These are phyloP conservation scores for Astraeus odoratus DNA, from an alignment of 768 basidiomycete species.

Conservation along the genomic window DNA sequence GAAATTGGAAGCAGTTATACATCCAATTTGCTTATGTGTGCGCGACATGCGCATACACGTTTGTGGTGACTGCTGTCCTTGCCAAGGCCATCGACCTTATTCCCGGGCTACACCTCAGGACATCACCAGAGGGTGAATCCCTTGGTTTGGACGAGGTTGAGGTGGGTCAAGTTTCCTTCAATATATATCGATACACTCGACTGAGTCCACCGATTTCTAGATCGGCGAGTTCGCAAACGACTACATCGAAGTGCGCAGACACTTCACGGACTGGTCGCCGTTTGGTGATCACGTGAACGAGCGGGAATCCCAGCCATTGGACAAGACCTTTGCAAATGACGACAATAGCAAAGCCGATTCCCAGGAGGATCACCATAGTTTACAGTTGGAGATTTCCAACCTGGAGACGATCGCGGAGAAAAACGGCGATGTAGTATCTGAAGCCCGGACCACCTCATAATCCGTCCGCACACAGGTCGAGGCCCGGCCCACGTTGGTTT, in stretches of 20 bases:
- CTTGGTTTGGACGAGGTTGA: slow-evolving; percentile 69
- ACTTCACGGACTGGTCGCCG: slow-evolving; percentile 48
- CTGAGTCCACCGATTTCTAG: slow-evolving; percentile 22
- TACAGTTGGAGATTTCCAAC: slow-evolving; percentile 9
- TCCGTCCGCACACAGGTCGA: no score
- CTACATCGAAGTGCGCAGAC: slow-evolving; percentile 63
- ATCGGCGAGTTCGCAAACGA: slow-evolving; percentile 67
- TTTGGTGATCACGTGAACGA: slow-evolving; percentile 17
- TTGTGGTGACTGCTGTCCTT: slow-evolving; percentile 54
- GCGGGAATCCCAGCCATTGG: slow-evolving; percentile 5
- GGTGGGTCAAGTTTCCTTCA: slow-evolving; percentile 30
- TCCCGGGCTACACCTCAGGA: slow-evolving; percentile 51
- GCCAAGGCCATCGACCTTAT: slow-evolving; percentile 50
- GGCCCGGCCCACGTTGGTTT: no score
- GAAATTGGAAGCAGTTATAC: slow-evolving; percentile 73
- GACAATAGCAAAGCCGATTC: slow-evolving; percentile 34
- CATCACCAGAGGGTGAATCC: slow-evolving; percentile 48
- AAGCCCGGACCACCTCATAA: neutral
- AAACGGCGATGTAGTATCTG: neutral
- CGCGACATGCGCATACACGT: slow-evolving; percentile 52
- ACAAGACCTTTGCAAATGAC: slow-evolving; percentile 20
- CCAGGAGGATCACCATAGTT: neutral
- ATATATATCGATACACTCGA: neutral
- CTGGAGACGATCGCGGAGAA: slow-evolving; percentile 11
- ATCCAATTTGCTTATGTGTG: slow-evolving; percentile 65